Percentiles rank a stretch among this genome's conserved stretches.
Evolutionary conservation across 495 filamentous ascomycete genomes (phyloP).

Genomic region (Talaromyces adpressus): DNA sequence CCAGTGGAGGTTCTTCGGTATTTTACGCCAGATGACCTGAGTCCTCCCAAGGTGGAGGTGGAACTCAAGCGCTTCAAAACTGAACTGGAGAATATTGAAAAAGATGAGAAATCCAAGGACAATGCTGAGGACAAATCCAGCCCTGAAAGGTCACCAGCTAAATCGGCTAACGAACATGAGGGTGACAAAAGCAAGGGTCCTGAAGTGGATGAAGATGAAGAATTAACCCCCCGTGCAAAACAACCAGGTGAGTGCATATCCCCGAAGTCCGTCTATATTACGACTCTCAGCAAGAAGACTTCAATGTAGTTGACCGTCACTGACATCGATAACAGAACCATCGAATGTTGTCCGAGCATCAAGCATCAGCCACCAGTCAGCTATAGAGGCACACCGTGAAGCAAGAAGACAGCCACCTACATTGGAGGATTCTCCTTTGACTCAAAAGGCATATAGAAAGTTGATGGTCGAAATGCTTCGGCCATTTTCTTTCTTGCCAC

Average conservation of each 20-base stretch:
- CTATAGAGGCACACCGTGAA: background rate
- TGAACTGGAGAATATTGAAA: background rate
- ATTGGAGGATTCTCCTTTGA: background rate
- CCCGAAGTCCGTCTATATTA: background rate
- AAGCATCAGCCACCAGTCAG: background rate
- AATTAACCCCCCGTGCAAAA: background rate
- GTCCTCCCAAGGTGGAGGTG: slow-evolving; percentile 1
- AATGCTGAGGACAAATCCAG: background rate
- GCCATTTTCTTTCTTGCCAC: background rate
- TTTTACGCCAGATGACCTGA: slow-evolving; percentile 3
- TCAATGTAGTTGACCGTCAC: background rate
- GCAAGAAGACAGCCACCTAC: background rate
- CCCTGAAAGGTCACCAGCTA: background rate
- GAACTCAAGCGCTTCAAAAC: background rate
- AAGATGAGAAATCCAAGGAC: background rate
- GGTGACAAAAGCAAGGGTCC: background rate
- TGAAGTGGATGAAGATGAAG: background rate
- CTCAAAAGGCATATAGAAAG: background rate
- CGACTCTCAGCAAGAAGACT: background rate
- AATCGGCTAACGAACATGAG: background rate
- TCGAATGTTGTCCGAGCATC: background rate
- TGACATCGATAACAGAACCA: background rate
- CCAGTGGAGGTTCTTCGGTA: background rate
- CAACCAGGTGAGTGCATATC: background rate
- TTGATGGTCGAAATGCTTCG: background rate